Base-by-base conservation (phyloP, 441 rosid species). In the Euphorbia corollata region DNA sequence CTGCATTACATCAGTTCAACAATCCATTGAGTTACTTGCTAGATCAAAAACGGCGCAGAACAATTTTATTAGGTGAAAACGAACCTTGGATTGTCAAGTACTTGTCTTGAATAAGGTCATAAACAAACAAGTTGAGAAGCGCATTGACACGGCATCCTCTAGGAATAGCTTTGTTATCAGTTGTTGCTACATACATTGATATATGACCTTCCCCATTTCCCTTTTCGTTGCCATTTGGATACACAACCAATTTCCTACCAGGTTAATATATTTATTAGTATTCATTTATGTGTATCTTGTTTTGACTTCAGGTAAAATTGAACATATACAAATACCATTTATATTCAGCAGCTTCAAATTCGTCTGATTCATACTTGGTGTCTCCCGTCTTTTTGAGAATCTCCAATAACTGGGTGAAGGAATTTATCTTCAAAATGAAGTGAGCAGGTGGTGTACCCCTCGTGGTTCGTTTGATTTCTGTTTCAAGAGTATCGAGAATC, bases 181-280 rank as follows among this genome's bases (percentile, higher is more conserved):
- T 62, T 0, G 67, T 62, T 11, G 36, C 53, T 62, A 76, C 59
- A 59, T 77, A 76, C 10, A 77, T 67, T 10, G 81, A 80, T 7
- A 77, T 67, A 51, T 67, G 38, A 19, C 18, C 66, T 5, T 43
- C 3, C 9, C 27, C 71, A 30, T 65, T 18, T 8, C 64, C 15
- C 9, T 57, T 58, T 19, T 39, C 8, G 50, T 75, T 24, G 36
- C 78, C 82, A 20, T 54, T 51, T 18, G 78, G 80, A 68, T 81
- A 75, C 5, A 75, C 19, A 27, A 70, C 34, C 64, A 84, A 56
- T 57, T 82, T 82, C 88, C 85, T 82, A 39, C 32, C 32, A 27
- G 32, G 32, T 27, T 27, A 27, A 4, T 1, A 27, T 27, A 27
- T 27, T 1, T 27, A 27, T 27, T 4, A 27, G 32, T 27, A n/a